Conservation (phyloP, 108 stramenopile genomes). For the Schizochytrium sp. region DNA sequence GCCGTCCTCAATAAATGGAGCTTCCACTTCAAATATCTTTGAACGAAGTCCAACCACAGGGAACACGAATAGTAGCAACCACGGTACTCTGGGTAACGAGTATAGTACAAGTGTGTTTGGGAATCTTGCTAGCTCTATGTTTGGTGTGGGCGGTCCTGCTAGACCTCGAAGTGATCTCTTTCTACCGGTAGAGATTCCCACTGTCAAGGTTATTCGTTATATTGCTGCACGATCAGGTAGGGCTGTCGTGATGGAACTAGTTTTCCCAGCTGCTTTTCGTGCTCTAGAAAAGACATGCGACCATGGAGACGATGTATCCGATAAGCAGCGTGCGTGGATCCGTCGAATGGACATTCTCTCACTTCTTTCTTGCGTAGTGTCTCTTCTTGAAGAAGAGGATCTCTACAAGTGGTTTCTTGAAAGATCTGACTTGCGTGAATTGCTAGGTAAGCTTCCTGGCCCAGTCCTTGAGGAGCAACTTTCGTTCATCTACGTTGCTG, state of each 20-base stretch:
- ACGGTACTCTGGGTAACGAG: too few relatives aligned
- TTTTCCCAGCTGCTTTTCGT: neutral
- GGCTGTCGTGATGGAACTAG: neutral
- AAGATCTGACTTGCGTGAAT: neutral
- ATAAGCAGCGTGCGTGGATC: neutral
- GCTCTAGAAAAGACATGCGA: neutral
- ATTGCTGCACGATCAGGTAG: neutral
- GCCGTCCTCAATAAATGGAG: too few relatives aligned
- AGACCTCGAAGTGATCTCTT: neutral
- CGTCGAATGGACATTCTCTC: slow-evolving; percentile 19
- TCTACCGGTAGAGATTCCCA: neutral
- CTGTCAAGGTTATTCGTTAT: slow-evolving; percentile 35
- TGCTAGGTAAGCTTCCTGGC: neutral
- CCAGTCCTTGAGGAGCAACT: neutral
- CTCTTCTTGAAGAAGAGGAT: slow-evolving; percentile 6
- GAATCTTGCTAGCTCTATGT: too few relatives aligned
- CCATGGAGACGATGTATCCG: neutral
- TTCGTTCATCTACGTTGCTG: neutral
- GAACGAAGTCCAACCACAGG: too few relatives aligned
- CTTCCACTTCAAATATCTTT: too few relatives aligned
- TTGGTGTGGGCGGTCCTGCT: neutral
- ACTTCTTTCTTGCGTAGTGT: neutral
- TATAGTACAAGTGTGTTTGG: too few relatives aligned
- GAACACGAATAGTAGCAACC: too few relatives aligned
- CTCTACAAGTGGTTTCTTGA: slow-evolving; percentile 6